phyloP scores from a whole-genome alignment of 257 asterid genomes.

The Datura wrightii region DNA sequence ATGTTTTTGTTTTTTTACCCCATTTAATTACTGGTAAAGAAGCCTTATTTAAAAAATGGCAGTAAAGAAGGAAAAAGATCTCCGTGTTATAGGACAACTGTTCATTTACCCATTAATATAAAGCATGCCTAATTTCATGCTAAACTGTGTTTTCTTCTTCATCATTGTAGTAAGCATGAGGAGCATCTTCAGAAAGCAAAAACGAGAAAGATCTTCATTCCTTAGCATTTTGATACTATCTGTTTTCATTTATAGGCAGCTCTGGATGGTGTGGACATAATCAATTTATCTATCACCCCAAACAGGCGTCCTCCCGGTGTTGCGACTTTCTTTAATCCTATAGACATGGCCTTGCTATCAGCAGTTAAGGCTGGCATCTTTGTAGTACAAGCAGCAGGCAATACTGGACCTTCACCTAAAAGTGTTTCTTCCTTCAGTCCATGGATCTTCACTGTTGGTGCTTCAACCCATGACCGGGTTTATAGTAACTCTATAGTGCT shows the following conservation, averaged over 20 bases:
- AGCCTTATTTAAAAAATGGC: neutral
- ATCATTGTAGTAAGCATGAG: neutral
- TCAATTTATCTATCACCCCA: slow-evolving; percentile 96
- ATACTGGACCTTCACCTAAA: slow-evolving; percentile 96
- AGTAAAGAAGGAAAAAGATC: neutral
- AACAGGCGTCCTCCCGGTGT: slow-evolving; percentile 98
- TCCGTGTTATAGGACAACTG: neutral
- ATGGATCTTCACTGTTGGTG: slow-evolving; percentile 96
- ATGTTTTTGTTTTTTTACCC: neutral
- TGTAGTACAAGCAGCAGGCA: slow-evolving; percentile 98
- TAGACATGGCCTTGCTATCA: slow-evolving; percentile 95
- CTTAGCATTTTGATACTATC: neutral
- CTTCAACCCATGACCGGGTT: slow-evolving; percentile 87
- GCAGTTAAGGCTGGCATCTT: slow-evolving; percentile 86
- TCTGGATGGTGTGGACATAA: slow-evolving; percentile 90
- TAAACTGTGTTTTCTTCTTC: neutral
- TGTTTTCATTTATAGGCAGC: slow-evolving; percentile 72
- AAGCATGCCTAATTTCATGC: neutral
- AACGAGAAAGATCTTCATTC: neutral
- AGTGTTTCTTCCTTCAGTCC: slow-evolving; percentile 94
- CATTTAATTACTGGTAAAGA: neutral
- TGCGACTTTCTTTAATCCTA: slow-evolving; percentile 96
- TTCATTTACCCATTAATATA: neutral
- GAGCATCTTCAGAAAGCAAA: slow-evolving; percentile 24
- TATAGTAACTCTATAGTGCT: slow-evolving; percentile 83